These are phyloP conservation scores for Phlyctochytrium arcticum DNA, from an alignment of 192 early-diverging fungal species.

Conservation along the genomic window DNA sequence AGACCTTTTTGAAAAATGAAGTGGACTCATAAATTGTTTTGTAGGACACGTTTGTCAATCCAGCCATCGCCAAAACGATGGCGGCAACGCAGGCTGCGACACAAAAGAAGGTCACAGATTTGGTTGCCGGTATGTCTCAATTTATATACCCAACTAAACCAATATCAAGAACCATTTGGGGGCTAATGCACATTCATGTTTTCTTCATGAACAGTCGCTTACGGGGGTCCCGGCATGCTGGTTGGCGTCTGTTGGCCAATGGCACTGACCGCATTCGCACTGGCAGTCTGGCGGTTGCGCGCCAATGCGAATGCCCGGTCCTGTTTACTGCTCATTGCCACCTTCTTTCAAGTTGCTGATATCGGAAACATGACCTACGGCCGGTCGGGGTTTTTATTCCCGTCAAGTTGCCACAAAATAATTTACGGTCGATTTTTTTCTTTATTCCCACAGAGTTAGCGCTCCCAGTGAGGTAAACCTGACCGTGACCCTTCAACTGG, in stretches of 20 bases:
- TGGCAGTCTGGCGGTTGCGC: slow-evolving; percentile 5
- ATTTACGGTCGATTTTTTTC: not conserved
- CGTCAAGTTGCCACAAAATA: not conserved
- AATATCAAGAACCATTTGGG: not conserved
- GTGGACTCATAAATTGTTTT: not conserved
- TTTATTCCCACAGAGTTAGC: not conserved
- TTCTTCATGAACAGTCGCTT: not conserved
- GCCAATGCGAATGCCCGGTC: not conserved
- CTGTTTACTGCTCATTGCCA: not conserved
- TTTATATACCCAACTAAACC: not conserved
- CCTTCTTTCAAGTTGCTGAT: not conserved
- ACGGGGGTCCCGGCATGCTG: slow-evolving; percentile 6
- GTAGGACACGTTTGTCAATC: not conserved
- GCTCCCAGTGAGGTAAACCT: not conserved
- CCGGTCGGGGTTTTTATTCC: not conserved
- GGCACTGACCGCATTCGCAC: not conserved
- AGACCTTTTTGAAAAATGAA: not conserved
- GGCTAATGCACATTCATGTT: not conserved
- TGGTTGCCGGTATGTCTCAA: not conserved
- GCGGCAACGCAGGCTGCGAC: not conserved
- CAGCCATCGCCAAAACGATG: not conserved
- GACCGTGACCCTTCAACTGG: not conserved
- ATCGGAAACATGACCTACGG: not conserved
- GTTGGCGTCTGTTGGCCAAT: not conserved
- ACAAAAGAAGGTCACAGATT: not conserved